These are phyloP conservation scores for Ichthyophonus hoferi DNA, from an alignment of 208 protist genomes.

Conservation along the genomic window DNA sequence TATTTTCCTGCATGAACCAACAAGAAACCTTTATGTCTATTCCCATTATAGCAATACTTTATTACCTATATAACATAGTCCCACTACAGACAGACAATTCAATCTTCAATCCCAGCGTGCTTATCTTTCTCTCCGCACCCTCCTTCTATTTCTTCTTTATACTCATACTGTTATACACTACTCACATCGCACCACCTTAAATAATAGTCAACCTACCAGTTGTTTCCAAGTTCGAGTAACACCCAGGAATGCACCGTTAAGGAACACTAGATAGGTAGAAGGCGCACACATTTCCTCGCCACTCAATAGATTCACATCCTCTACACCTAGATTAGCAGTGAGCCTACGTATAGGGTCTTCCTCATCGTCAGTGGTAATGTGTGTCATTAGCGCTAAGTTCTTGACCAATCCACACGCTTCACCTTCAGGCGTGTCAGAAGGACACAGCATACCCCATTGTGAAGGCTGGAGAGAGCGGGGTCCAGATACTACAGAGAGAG, in stretches of 20 bases:
- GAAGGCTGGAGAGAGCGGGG: conserved; percentile 85
- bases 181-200: background rate
- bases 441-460: conserved; percentile 99
- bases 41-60: too few species aligned
- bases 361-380: conserved; percentile 94
- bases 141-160: too few species aligned
- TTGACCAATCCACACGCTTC: conserved; percentile 98
- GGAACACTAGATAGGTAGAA: conserved; percentile 65
- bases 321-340: conserved; percentile 63
- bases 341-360: conserved; percentile 62
- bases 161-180: too few species aligned
- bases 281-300: conserved; percentile 71
- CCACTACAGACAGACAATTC: too few species aligned
- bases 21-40: too few species aligned
- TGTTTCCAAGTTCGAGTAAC: conserved; percentile 55
- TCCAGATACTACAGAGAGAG: conserved; percentile 53
- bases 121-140: too few species aligned
- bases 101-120: too few species aligned
- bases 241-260: conserved; percentile 76
- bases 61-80: too few species aligned
- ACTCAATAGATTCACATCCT: conserved; percentile 70
- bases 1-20: too few species aligned
- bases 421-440: conserved; percentile 82
- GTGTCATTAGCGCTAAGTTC: conserved; percentile 95
- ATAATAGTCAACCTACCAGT: background rate